phyloP scores from a whole-genome alignment of 305 asterid genomes.

The Solanum chacoense region DNA sequence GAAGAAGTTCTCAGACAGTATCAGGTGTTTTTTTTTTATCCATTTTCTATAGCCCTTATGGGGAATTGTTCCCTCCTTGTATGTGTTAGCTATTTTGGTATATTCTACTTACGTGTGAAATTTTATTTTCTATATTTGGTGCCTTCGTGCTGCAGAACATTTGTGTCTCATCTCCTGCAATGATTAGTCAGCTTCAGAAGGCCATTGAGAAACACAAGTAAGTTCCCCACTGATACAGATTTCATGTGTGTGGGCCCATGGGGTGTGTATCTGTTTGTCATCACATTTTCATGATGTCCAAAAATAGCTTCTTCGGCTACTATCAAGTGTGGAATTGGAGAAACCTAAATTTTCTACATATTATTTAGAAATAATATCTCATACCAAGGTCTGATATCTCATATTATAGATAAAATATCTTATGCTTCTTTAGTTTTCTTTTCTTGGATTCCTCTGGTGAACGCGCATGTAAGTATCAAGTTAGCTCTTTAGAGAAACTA shows the following conservation, averaged over 20 bases:
- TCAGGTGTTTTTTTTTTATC: conserved; percentile 35
- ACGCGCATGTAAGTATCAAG: background rate
- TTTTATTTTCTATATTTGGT: conserved; percentile 3
- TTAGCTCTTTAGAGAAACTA: background rate
- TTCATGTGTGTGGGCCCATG: background rate
- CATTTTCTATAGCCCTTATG: background rate
- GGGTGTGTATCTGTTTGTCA: background rate
- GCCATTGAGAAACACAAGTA: conserved; percentile 71
- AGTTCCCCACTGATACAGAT: conserved; percentile 18
- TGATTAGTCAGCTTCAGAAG: conserved; percentile 39
- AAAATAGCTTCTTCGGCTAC: background rate
- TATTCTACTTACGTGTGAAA: background rate
- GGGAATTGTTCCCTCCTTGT: background rate
- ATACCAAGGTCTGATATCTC: background rate
- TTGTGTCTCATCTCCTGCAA: conserved; percentile 42
- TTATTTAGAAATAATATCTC: background rate
- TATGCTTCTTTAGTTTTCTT: background rate
- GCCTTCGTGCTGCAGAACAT: conserved; percentile 42
- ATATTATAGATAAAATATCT: background rate
- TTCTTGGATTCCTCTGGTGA: background rate
- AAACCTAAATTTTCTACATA: background rate
- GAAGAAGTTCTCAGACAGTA: conserved; percentile 50
- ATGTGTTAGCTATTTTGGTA: background rate
- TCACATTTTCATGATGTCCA: background rate
- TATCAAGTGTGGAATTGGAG: background rate